Evolutionary conservation across 805 yeast species (phyloP), one percentile per base, ranked within the genome.

Genomic region (Ogataea thermomethanolica): DNA sequence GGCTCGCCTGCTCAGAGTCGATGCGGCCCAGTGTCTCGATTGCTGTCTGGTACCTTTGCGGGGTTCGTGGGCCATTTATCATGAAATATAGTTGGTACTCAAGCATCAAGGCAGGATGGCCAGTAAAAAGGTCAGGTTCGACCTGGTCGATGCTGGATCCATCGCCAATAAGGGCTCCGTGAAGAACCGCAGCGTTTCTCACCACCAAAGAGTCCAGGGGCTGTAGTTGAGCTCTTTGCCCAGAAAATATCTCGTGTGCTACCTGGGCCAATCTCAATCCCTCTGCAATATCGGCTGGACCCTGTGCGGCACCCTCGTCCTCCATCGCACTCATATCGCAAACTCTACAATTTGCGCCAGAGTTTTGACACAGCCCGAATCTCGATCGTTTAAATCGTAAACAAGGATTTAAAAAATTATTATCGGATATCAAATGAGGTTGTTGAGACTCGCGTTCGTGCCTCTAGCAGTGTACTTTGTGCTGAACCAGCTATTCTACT

Each of bases 401-500:
- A 31, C n/a, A 25, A 9, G 29, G 25, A 24, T 5, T 9, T 12
- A 29, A 25, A 31, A 15, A 25, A 20, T 22, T 25, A 15, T 24
- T 17, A 23, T 23, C 12, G 5, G 21, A 14, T 15, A 6, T 46
- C 47, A 49, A 17, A 49, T 35, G 40, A 29, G 39, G 27, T 29
- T 51, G 6, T 8, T 42, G 14, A 33, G 29, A 26, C 29, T 51
- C n/a, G 58, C 63, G 2, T 28, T 58, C 3, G 11, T 48, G 12
- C 62, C 63, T 0, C 25, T 62, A 14, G 42, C 52, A 25, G 27
- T 64, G 8, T 70, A 53, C 49, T 56, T 56, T 25, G 50, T 65
- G 8, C 56, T 72, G 41, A 61, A 74, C 56, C 54, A 51, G 36
- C 55, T 76, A 25, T 78, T 68, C 63, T 58, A 66, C 53, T 70